A percentile compares a stretch with the other conserved stretches of the same genome.
These are phyloP conservation scores for Parathielavia hyrcaniae DNA, from an alignment of 495 filamentous ascomycete species.

Conservation along the genomic window DNA sequence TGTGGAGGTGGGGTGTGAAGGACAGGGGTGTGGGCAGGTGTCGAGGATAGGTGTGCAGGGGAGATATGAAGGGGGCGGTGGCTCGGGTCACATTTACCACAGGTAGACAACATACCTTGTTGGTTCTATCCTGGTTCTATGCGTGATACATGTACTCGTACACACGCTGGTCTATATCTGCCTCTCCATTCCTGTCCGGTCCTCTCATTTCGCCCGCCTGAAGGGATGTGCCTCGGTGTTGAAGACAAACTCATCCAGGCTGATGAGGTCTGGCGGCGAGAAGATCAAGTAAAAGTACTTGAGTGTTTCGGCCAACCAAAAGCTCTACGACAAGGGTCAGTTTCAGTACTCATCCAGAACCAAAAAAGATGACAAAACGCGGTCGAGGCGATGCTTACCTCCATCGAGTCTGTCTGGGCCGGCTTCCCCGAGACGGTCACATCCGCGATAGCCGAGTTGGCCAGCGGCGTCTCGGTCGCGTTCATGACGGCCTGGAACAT, in stretches of 20 bases:
- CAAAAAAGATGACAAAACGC: no score
- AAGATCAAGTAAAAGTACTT: slow-evolving; percentile 72
- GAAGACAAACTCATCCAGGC: slow-evolving; percentile 67
- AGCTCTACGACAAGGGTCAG: slow-evolving; percentile 17
- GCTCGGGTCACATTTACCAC: no score
- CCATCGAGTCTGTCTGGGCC: slow-evolving; percentile 29
- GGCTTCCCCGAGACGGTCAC: slow-evolving; percentile 31
- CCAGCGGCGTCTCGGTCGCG: slow-evolving; percentile 52
- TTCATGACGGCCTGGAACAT: slow-evolving; percentile 66
- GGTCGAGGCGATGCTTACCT: slow-evolving; percentile 13
- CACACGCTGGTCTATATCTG: no score
- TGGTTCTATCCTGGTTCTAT: no score
- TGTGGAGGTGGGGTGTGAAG: no score
- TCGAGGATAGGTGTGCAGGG: no score
- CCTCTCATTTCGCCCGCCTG: background rate
- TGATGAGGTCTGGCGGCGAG: slow-evolving; percentile 62
- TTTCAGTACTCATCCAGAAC: background rate
- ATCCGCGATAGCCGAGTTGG: slow-evolving; percentile 53
- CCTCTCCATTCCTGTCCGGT: no score
- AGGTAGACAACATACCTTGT: no score
- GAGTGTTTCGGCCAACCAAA: slow-evolving; percentile 45
- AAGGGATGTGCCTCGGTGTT: slow-evolving; percentile 86
- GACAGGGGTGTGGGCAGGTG: no score
- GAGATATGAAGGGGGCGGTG: no score
- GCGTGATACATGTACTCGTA: no score